Evolutionary conservation across 345 rosid species (phyloP).

Genomic region (Lepidium sativum): DNA sequence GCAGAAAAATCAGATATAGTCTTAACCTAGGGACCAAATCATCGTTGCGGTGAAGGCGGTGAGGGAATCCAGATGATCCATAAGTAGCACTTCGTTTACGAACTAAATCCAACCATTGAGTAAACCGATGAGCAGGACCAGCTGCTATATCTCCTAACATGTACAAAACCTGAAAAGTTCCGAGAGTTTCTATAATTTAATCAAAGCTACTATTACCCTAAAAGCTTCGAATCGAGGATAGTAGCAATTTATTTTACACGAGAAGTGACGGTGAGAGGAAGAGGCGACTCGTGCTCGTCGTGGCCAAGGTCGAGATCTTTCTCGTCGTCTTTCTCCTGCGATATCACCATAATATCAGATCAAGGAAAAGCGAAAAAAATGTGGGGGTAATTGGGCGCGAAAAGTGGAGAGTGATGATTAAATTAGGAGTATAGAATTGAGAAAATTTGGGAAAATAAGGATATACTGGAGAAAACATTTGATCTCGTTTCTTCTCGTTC

Average conservation of each 20-base stretch:
- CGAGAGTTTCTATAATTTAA: neutral
- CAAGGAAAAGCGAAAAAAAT: neutral
- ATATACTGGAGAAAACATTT: constrained; percentile 15
- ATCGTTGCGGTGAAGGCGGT: constrained; percentile 42
- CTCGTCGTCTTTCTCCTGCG: constrained; percentile 61
- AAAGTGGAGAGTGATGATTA: constrained; percentile 1
- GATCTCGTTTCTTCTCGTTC: constrained; percentile 26
- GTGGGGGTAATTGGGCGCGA: constrained; percentile 12
- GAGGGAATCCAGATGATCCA: constrained; percentile 86
- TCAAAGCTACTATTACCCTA: neutral
- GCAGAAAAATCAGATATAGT: neutral
- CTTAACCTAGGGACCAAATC: constrained; percentile 36
- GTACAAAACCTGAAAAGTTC: constrained; percentile 60
- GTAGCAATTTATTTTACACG: constrained; percentile 45
- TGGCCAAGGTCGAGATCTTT: constrained; percentile 46
- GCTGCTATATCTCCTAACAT: constrained; percentile 97
- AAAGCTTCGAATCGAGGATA: neutral
- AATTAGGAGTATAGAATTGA: neutral
- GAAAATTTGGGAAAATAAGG: neutral
- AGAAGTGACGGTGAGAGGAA: constrained; percentile 88
- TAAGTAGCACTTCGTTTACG: constrained; percentile 80
- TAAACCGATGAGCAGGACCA: constrained; percentile 72
- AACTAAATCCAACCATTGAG: constrained; percentile 96
- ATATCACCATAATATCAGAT: constrained; percentile 26
- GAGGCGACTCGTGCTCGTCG: constrained; percentile 53